Percentiles rank a stretch among this genome's conserved stretches.
Conservation (phyloP, 225 moss, liverwort and hornwort species). For the Physcomitrellopsis africana region DNA sequence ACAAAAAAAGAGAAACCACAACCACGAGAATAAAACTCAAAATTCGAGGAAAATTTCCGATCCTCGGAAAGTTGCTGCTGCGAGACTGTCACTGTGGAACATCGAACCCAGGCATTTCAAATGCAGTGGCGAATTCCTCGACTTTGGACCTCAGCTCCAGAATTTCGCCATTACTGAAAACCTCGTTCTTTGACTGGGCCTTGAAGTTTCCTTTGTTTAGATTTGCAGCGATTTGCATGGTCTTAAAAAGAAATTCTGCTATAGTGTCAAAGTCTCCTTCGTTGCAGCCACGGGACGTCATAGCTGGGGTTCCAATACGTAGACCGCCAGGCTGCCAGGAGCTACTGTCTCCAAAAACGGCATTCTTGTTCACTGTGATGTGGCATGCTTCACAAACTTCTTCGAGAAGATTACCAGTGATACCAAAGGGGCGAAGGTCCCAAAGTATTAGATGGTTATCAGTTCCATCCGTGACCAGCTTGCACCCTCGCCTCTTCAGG, state of each 20-base stretch:
- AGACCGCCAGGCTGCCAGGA: slow-evolving; percentile 82
- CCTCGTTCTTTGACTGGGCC: slow-evolving; percentile 58
- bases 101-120: slow-evolving; percentile 97
- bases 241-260: slow-evolving; percentile 71
- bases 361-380: slow-evolving; percentile 85
- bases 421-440: slow-evolving; percentile 82
- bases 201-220: slow-evolving; percentile 58
- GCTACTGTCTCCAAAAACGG: slow-evolving; percentile 79
- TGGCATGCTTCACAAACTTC: slow-evolving; percentile 93
- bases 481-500: slow-evolving; percentile 72
- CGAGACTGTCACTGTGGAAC: slow-evolving; percentile 32
- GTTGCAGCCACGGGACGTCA: slow-evolving; percentile 44
- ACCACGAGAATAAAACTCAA: slow-evolving; percentile 3
- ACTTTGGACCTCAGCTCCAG: slow-evolving; percentile 61
- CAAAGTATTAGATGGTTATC: slow-evolving; percentile 87
- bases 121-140: slow-evolving; percentile 77
- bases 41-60: slow-evolving; percentile 11
- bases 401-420: slow-evolving; percentile 77
- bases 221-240: slow-evolving; percentile 63
- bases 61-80: background rate
- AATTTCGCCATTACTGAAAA: slow-evolving; percentile 58
- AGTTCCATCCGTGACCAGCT: slow-evolving; percentile 87
- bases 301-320: slow-evolving; percentile 67
- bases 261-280: slow-evolving; percentile 53
- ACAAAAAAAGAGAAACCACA: slow-evolving; percentile 17